Evolutionary conservation across 2,329 filamentous ascomycete genomes (phyloP), one percentile per base, ranked within the genome.

Genomic region (Aspergillus aculeatus): DNA sequence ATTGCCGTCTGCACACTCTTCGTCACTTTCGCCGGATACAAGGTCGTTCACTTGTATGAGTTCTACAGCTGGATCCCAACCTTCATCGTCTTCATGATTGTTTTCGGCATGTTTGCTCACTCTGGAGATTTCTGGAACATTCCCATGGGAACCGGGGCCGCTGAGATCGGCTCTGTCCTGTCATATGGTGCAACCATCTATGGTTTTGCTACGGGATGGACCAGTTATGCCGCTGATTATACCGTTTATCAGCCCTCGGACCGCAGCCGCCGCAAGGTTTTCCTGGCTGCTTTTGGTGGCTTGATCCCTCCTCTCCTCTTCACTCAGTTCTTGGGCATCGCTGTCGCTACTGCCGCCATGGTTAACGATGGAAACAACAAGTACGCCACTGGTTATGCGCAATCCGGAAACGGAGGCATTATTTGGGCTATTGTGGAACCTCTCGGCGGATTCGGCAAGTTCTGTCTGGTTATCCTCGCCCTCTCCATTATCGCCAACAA

Each of bases 1-100:
- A 90, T 93, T 64, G 85, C 88, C 10, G 72, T 86, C 54, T 84
- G 83, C 65, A 91, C 89, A 0, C 83, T 91, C 55, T 57, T 87
- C 50, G 81, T 94, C 63, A 89, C 87, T n/a, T 83, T 89, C 47
- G 91, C 90, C 74, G 86, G 90, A 64, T 89, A 93, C 81, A 85
- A 86, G 74, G 77, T 92, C 38, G 89, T 95, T 1, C 91, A 94
- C 75, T 77, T 78, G 10, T 95, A 93, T 76, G 90, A 94, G 72
- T 85, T 86, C 73, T 92, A 81, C 80, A 87, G 81, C 61, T 94
- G 86, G 89, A 84, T 90, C 51, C 89, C 91, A 0, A 86, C 86
- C 54, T 84, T 86, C 66, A 85, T 92, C 68, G 84, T 92, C 66
- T 90, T 92, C 77, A 74, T 92, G 58, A 87, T 93, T 64, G 81